Base-by-base conservation (phyloP, 208 protist genomes). In the Leishmania tropica region DNA sequence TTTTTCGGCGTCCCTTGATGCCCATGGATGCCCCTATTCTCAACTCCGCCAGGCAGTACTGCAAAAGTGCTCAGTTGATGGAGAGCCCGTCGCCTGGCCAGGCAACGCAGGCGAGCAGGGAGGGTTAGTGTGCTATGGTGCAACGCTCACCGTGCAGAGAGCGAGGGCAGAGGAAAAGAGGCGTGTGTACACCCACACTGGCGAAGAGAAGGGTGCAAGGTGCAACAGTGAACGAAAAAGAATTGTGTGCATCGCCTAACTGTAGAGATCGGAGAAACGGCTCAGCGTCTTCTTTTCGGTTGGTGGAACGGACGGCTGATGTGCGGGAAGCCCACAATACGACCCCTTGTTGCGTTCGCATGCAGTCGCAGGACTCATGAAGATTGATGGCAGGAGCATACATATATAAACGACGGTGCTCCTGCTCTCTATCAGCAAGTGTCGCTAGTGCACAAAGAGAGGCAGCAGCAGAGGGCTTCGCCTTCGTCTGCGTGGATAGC, bases 1-100 rank as follows among this genome's bases (percentile, higher is more conserved):
- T 90, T 82, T 94, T 96, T 48, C 86, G 89, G 37, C 91, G 87
- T 1, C 94, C 94, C 75, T 96, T 97, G 58, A 96, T 96, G 73
- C 94, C 94, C 94, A 97, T 97, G 17, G 19, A 24, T 53, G 42
- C n/a, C 21, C 15, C 11, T 54, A 37, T 28, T 28, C 15, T 72
- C 56, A 51, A 47, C 11, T 42, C 24, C 10, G 13, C 40, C 15
- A 31, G 24, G 40, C 5, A n/a, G 31, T 47, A 31, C 21, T 47
- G 40, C 21, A 13, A 6, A n/a, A 72, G 67, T 47, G 67, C 21
- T 15, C 48, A 51, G 51, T 76, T 51, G 28, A 42, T 67, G 75
- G 15, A 78, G n/a, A 68, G 35, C 7, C 3, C 65, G 21, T 48
- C 7, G 10, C 21, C 42, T 47, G n/a, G 48, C 37, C 11, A 35